A percentile compares a stretch with the other conserved stretches of the same genome.
Conservation (phyloP, 305 asterid genomes). For the Fraxinus velutina region DNA sequence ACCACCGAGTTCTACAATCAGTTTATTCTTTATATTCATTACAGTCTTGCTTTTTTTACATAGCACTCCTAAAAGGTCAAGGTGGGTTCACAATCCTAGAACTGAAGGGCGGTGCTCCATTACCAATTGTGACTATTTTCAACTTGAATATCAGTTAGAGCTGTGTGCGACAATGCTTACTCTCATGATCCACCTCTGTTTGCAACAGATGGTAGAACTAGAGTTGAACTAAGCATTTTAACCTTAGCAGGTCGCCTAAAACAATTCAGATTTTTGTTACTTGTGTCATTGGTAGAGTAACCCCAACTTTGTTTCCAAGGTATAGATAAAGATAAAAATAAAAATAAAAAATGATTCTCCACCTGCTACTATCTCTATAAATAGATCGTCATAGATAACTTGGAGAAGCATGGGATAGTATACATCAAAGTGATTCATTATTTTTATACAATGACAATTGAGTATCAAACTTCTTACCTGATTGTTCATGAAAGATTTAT, state of each 20-base stretch:
- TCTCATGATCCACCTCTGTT: background rate
- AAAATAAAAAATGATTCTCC: background rate
- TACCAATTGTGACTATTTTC: background rate
- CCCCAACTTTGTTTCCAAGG: background rate
- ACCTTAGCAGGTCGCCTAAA: background rate
- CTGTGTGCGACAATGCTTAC: background rate
- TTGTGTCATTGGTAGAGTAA: background rate
- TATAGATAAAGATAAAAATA: background rate
- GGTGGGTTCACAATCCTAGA: background rate
- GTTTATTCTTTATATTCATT: background rate
- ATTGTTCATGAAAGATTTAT: conserved; percentile 3
- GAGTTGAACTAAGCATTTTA: conserved; percentile 1
- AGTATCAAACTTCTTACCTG: conserved; percentile 21
- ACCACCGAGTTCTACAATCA: conserved; percentile 3
- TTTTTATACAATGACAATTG: background rate
- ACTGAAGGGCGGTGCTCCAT: background rate
- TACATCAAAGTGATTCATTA: background rate
- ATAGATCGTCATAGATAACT: background rate
- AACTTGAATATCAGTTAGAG: background rate
- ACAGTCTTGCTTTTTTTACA: background rate
- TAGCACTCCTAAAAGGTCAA: conserved; percentile 8
- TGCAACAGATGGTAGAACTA: conserved; percentile 7
- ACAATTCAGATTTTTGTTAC: background rate
- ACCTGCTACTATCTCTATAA: background rate
- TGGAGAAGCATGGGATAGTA: background rate